Evolutionary conservation across 495 filamentous ascomycete genomes (phyloP).

Genomic region (Pyrenula massariospora): DNA sequence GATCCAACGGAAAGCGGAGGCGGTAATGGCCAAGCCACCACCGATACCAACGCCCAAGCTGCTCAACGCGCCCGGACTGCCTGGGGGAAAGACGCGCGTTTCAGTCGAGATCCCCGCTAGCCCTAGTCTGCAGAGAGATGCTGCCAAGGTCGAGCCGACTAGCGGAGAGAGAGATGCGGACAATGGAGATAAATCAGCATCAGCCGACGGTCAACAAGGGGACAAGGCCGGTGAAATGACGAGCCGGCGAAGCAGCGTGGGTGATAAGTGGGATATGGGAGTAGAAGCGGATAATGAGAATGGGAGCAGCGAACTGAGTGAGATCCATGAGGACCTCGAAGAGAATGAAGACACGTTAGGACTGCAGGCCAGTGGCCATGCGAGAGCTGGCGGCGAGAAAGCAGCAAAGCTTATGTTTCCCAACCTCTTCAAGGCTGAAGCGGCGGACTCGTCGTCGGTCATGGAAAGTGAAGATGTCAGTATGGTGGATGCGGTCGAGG

Average conservation of each 20-base stretch:
- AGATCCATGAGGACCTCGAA: constrained; percentile 36
- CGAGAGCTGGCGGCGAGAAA: constrained; percentile 16
- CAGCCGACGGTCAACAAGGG: constrained; percentile 7
- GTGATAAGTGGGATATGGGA: constrained; percentile 41
- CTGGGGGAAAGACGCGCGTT: constrained; percentile 5
- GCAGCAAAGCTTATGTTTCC: constrained; percentile 32
- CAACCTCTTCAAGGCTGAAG: constrained; percentile 22
- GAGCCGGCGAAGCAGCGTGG: constrained; percentile 51
- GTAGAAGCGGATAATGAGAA: neutral
- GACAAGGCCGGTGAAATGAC: constrained; percentile 24
- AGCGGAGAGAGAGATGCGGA: neutral
- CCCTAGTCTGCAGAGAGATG: constrained; percentile 8
- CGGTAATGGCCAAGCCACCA: constrained; percentile 29
- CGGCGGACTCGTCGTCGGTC: constrained; percentile 10
- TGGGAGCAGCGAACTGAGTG: constrained; percentile 53
- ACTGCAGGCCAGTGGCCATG: constrained; percentile 23
- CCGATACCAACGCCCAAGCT: constrained; percentile 14
- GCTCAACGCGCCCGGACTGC: constrained; percentile 4
- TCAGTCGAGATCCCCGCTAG: constrained; percentile 8
- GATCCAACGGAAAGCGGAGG: constrained; percentile 50
- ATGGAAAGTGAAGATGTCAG: constrained; percentile 2
- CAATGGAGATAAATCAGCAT: constrained; percentile 3
- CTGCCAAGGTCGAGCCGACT: constrained; percentile 1
- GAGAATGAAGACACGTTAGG: constrained; percentile 6
- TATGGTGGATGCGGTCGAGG: constrained; percentile 3